phyloP scores from a whole-genome alignment of 352 stramenopile genomes.

The Phytophthora pisi region DNA sequence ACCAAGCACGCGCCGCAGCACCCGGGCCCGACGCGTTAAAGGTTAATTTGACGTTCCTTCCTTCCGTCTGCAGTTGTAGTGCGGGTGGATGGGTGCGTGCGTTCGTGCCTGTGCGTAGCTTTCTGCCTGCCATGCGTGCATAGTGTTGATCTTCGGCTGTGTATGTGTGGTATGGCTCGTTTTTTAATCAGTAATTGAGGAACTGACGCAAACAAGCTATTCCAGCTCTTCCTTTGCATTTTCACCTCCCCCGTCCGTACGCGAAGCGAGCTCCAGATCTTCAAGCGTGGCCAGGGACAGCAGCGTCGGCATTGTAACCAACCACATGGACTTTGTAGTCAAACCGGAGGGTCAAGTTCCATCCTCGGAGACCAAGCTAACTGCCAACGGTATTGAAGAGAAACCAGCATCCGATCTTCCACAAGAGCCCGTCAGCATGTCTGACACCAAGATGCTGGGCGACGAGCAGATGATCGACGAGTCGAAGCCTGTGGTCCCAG shows the following conservation, averaged over 20 bases:
- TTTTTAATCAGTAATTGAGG: conserved; percentile 69
- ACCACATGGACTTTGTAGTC: conserved; percentile 6
- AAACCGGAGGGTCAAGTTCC: conserved; percentile 8
- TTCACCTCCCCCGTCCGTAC: conserved; percentile 28
- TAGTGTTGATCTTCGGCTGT: conserved; percentile 52
- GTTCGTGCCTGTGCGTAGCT: conserved; percentile 39
- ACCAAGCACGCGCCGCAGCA: conserved; percentile 32
- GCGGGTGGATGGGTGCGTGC: conserved; percentile 38
- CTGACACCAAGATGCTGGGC: conserved; percentile 3
- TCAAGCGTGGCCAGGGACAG: conserved; percentile 25
- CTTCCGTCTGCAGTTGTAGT: conserved; percentile 40
- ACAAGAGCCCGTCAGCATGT: background rate
- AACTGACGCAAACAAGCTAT: conserved; percentile 46
- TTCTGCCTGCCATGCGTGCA: conserved; percentile 43
- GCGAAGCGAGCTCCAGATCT: conserved; percentile 25
- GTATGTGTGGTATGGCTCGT: conserved; percentile 48
- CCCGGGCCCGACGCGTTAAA: conserved; percentile 61
- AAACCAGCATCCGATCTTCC: background rate
- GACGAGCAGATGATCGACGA: conserved; percentile 3
- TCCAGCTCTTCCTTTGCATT: conserved; percentile 44
- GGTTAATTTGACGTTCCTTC: conserved; percentile 56
- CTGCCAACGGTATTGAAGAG: conserved; percentile 1
- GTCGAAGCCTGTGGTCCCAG: background rate
- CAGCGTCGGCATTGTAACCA: conserved; percentile 8
- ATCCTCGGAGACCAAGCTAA: background rate